A percentile compares a stretch with the other conserved stretches of the same genome.
Conservation (phyloP, 2,329 filamentous ascomycete genomes). For the Parascedosporium putredinis region DNA sequence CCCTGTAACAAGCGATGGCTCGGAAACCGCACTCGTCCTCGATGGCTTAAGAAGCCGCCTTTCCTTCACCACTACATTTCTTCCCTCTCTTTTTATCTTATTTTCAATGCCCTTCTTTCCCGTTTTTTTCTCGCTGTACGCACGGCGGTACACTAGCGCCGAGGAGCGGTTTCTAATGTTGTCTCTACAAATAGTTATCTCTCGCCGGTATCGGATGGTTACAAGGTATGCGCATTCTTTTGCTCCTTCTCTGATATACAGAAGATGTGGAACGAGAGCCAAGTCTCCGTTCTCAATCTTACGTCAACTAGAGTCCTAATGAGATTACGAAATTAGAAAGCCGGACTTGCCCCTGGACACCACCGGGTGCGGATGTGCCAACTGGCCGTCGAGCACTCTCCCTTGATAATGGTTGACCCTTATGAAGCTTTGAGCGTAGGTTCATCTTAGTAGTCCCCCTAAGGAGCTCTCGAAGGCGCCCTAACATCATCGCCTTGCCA, state of each 20-base stretch:
- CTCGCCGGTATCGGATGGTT: slow-evolving; percentile 22
- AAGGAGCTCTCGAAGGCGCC: too few relatives aligned
- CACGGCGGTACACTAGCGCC: neutral
- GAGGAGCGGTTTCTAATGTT: neutral
- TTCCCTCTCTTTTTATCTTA: too few relatives aligned
- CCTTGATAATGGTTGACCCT: slow-evolving; percentile 77
- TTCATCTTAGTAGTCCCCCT: neutral
- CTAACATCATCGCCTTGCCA: too few relatives aligned
- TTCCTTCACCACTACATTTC: too few relatives aligned
- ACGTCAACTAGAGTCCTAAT: too few relatives aligned
- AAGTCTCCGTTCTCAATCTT: too few relatives aligned
- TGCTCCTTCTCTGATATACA: too few relatives aligned
- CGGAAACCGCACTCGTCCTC: too few relatives aligned
- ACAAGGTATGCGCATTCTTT: slow-evolving; percentile 13
- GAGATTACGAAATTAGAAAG: slow-evolving; percentile 5
- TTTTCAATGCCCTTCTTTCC: neutral
- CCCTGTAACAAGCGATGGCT: too few relatives aligned
- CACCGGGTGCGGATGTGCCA: slow-evolving; percentile 61
- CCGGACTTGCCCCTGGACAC: slow-evolving; percentile 22
- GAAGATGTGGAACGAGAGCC: too few relatives aligned
- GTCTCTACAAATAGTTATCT: slow-evolving; percentile 23
- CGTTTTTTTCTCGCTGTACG: neutral
- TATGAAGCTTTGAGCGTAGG: slow-evolving; percentile 54
- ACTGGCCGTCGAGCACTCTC: slow-evolving; percentile 63
- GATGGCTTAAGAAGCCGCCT: too few relatives aligned